A percentile compares a stretch with the other conserved stretches of the same genome.
Evolutionary conservation across 352 stramenopile species (phyloP).

Genomic region (Globisporangium abappressorium): DNA sequence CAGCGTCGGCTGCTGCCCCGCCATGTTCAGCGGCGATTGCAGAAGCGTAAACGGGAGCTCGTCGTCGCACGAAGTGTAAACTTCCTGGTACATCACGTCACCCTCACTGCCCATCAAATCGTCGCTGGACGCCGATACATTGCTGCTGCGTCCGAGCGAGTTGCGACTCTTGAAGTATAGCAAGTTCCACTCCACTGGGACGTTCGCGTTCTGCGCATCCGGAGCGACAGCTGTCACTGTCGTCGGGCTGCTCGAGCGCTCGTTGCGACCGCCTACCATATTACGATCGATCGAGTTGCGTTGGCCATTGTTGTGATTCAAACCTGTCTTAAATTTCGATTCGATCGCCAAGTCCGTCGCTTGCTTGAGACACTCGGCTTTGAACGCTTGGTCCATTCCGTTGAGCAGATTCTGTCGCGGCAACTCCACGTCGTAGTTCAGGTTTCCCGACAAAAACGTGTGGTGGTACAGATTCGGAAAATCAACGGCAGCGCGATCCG

Average conservation of each 20-base stretch:
- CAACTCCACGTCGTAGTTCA: slow-evolving; percentile 78
- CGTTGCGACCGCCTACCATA: neutral
- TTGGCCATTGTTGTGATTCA: slow-evolving; percentile 20
- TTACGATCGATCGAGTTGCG: slow-evolving; percentile 14
- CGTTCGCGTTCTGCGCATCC: slow-evolving; percentile 29
- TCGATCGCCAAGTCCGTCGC: slow-evolving; percentile 62
- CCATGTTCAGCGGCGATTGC: slow-evolving; percentile 31
- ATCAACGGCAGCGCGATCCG: slow-evolving; percentile 65
- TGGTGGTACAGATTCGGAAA: slow-evolving; percentile 86
- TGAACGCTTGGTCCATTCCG: slow-evolving; percentile 71
- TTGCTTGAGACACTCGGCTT: slow-evolving; percentile 59
- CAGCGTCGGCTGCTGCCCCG: neutral
- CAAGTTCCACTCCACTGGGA: slow-evolving; percentile 46
- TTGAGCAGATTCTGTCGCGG: slow-evolving; percentile 27
- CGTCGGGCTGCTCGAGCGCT: slow-evolving; percentile 10
- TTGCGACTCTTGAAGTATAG: slow-evolving; percentile 43
- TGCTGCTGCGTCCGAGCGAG: slow-evolving; percentile 36
- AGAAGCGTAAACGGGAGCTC: slow-evolving; percentile 65
- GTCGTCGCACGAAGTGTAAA: slow-evolving; percentile 47
- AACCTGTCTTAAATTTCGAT: slow-evolving; percentile 42
- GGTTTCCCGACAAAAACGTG: slow-evolving; percentile 76
- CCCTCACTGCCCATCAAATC: slow-evolving; percentile 15
- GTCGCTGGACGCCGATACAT: slow-evolving; percentile 24
- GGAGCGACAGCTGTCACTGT: neutral
- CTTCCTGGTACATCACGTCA: slow-evolving; percentile 48